A percentile compares a stretch with the other conserved stretches of the same genome.
phyloP scores from a whole-genome alignment of 768 basidiomycete species.

The Podaxis carcinomalis region DNA sequence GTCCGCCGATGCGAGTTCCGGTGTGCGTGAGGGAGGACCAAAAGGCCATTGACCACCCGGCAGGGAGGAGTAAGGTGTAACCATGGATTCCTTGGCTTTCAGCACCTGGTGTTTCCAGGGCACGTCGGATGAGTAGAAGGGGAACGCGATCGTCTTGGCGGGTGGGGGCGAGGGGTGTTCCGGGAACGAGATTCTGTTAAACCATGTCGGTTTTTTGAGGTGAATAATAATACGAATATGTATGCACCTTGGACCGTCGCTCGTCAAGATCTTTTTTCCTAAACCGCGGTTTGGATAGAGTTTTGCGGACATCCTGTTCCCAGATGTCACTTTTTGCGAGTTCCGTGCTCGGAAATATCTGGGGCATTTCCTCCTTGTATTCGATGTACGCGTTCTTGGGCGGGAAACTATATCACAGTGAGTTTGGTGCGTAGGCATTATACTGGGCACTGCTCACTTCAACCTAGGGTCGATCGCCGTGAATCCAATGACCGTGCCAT shows the following conservation, averaged over 20 bases:
- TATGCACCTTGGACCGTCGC: conserved; percentile 66
- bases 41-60: conserved; percentile 91
- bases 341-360: conserved; percentile 48
- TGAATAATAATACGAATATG: conserved; percentile 1
- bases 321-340: conserved; percentile 73
- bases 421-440: neutral
- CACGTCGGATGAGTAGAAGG: conserved; percentile 76
- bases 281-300: conserved; percentile 58
- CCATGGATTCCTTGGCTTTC: conserved; percentile 60
- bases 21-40: conserved; percentile 78
- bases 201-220: neutral
- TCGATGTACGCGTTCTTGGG: conserved; percentile 62
- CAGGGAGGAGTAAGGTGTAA: conserved; percentile 83
- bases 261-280: conserved; percentile 84
- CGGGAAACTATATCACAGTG: conserved; percentile 57
- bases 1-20: conserved; percentile 80
- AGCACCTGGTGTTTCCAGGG: conserved; percentile 39
- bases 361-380: conserved; percentile 25
- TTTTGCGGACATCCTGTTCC: conserved; percentile 52
- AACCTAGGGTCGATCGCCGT: conserved; percentile 84
- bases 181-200: conserved; percentile 70
- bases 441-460: conserved; percentile 42
- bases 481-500: conserved; percentile 75
- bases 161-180: conserved; percentile 59
- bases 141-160: conserved; percentile 83